Percentiles rank a stretch among this genome's conserved stretches.
Evolutionary conservation across 2,329 filamentous ascomycete species (phyloP).

Genomic region (Davidsoniella eucalypti): DNA sequence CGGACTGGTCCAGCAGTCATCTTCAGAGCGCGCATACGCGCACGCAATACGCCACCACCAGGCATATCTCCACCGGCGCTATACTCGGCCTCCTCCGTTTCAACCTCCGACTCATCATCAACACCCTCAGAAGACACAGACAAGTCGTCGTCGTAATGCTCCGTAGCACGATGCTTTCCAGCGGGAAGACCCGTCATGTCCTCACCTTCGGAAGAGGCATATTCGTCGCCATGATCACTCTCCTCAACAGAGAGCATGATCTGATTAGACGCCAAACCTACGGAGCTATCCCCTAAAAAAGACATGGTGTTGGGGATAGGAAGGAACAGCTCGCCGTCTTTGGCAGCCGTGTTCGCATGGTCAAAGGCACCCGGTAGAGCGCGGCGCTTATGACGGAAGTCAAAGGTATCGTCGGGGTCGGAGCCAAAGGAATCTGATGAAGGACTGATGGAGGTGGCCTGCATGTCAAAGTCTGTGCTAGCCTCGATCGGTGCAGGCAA

Average conservation of each 20-base stretch:
- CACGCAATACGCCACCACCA: slow-evolving; percentile 45
- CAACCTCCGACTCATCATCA: slow-evolving; percentile 13
- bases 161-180: slow-evolving; percentile 58
- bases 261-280: slow-evolving; percentile 55
- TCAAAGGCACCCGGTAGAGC: slow-evolving; percentile 67
- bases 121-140: slow-evolving; percentile 9
- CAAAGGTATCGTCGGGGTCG: slow-evolving; percentile 37
- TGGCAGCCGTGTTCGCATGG: slow-evolving; percentile 33
- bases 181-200: slow-evolving; percentile 66
- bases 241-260: slow-evolving; percentile 45
- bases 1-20: slow-evolving; percentile 40
- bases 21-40: slow-evolving; percentile 47
- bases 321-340: background rate
- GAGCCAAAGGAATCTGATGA: slow-evolving; percentile 15
- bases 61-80: slow-evolving; percentile 24
- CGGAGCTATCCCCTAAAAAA: slow-evolving; percentile 91
- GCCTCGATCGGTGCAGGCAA: background rate
- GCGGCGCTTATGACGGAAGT: slow-evolving; percentile 32
- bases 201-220: slow-evolving; percentile 54
- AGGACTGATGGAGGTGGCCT: slow-evolving; percentile 4
- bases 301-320: slow-evolving; percentile 40
- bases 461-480: background rate
- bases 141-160: slow-evolving; percentile 32
- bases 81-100: slow-evolving; percentile 25
- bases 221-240: slow-evolving; percentile 53